Evolutionary conservation across 768 basidiomycete genomes (phyloP).

Genomic region (Russula compacta): DNA sequence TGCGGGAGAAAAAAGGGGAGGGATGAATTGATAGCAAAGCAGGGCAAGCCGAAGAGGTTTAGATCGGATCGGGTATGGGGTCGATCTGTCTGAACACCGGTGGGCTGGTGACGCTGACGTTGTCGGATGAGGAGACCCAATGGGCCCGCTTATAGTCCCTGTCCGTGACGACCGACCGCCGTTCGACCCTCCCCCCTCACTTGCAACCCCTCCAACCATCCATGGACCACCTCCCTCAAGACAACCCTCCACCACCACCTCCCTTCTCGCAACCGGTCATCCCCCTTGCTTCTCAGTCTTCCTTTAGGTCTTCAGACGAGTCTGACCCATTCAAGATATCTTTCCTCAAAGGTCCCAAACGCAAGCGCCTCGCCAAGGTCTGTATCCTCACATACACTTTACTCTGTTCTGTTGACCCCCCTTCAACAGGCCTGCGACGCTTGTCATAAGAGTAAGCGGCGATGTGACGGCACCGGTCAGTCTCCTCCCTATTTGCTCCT

Average conservation of each 20-base stretch:
- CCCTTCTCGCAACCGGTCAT: neutral
- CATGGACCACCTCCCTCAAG: conserved; percentile 11
- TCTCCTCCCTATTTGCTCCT: conserved; percentile 23
- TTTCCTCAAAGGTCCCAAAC: conserved; percentile 45
- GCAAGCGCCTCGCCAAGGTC: conserved; percentile 46
- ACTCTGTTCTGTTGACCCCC: neutral
- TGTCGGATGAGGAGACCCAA: conserved; percentile 1
- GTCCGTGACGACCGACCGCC: conserved; percentile 8
- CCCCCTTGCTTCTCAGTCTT: conserved; percentile 7
- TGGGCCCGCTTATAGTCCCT: conserved; percentile 13
- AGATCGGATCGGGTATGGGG: conserved; percentile 6
- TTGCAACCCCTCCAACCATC: neutral
- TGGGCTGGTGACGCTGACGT: conserved; percentile 8
- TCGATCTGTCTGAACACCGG: conserved; percentile 1
- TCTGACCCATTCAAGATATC: conserved; percentile 30
- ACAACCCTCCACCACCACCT: neutral
- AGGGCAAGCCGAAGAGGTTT: neutral
- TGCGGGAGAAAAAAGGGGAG: no score
- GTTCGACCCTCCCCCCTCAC: neutral
- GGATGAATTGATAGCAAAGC: neutral
- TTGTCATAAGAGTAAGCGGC: conserved; percentile 77
- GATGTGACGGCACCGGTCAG: conserved; percentile 71
- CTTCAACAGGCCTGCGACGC: conserved; percentile 59
- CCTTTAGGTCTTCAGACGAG: conserved; percentile 16
- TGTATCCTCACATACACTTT: conserved; percentile 3